phyloP scores from a whole-genome alignment of 192 early-diverging fungal genomes.

The Podila verticillata region DNA sequence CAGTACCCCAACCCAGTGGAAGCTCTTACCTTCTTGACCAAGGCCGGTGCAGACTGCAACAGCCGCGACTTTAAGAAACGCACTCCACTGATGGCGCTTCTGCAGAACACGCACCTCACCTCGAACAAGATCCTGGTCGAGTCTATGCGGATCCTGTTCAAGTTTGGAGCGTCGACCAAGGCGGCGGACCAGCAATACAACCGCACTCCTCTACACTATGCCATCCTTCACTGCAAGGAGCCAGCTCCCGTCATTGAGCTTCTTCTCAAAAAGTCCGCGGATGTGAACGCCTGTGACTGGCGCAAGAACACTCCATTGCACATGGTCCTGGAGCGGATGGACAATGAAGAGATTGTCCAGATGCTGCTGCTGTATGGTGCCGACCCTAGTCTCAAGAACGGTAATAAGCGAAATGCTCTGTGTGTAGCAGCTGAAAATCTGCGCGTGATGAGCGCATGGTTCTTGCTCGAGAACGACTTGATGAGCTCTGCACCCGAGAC shows the following conservation, averaged over 20 bases:
- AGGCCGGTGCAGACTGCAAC: slow-evolving; percentile 43
- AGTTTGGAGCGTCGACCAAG: slow-evolving; percentile 42
- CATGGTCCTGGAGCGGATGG: slow-evolving; percentile 46
- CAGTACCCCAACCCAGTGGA: slow-evolving; percentile 42
- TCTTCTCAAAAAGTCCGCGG: slow-evolving; percentile 46
- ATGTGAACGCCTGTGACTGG: slow-evolving; percentile 35
- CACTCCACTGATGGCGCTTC: slow-evolving; percentile 38
- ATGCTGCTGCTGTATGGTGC: slow-evolving; percentile 50
- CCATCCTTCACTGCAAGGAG: slow-evolving; percentile 38
- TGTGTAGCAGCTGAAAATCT: slow-evolving; percentile 47
- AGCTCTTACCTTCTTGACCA: slow-evolving; percentile 36
- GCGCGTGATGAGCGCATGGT: slow-evolving; percentile 51
- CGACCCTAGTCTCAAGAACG: slow-evolving; percentile 42
- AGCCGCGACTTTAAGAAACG: slow-evolving; percentile 43
- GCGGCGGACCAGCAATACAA: slow-evolving; percentile 25
- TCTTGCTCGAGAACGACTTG: slow-evolving; percentile 50
- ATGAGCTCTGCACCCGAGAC: slow-evolving; percentile 44
- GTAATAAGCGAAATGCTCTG: slow-evolving; percentile 38
- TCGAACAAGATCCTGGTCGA: slow-evolving; percentile 45
- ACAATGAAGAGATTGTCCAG: slow-evolving; percentile 47
- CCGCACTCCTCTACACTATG: slow-evolving; percentile 44
- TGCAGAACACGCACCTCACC: slow-evolving; percentile 25
- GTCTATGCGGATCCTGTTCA: slow-evolving; percentile 43
- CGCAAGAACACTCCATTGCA: slow-evolving; percentile 40
- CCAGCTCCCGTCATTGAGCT: slow-evolving; percentile 39